Percentiles rank a stretch among this genome's conserved stretches.
Evolutionary conservation across 495 filamentous ascomycete genomes (phyloP).

Genomic region (Aspergillus carlsbadensis): DNA sequence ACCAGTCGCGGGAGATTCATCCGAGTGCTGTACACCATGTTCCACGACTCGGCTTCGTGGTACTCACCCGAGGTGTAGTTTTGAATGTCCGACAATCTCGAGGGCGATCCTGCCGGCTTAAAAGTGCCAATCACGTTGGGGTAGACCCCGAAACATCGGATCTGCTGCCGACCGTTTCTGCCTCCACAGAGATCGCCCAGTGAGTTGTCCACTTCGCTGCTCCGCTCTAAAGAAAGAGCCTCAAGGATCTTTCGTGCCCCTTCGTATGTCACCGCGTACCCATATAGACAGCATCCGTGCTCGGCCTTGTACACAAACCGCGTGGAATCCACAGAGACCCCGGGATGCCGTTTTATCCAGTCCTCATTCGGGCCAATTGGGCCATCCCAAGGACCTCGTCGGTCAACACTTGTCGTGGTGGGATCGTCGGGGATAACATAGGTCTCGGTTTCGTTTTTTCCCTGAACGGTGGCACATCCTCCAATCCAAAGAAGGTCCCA

Average conservation of each 20-base stretch:
- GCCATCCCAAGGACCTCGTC: conserved; percentile 19
- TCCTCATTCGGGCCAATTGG: conserved; percentile 20
- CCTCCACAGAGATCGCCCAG: conserved; percentile 30
- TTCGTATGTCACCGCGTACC: conserved; percentile 53
- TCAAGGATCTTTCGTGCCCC: conserved; percentile 54
- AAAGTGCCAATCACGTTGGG: conserved; percentile 31
- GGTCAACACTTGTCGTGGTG: conserved; percentile 20
- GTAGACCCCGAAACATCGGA: conserved; percentile 30
- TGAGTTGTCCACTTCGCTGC: conserved; percentile 25
- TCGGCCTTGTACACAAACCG: conserved; percentile 30
- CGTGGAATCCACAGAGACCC: conserved; percentile 28
- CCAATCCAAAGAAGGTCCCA: conserved; percentile 61
- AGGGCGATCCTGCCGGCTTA: conserved; percentile 18
- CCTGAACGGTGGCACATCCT: conserved; percentile 40
- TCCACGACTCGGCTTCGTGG: conserved; percentile 22
- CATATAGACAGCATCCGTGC: conserved; percentile 28
- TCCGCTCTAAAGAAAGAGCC: conserved; percentile 28
- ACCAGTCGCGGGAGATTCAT: conserved; percentile 29
- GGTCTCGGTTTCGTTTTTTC: conserved; percentile 22
- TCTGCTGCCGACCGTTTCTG: conserved; percentile 15
- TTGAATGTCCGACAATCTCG: conserved; percentile 28
- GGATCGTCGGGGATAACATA: conserved; percentile 35
- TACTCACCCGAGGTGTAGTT: conserved; percentile 8
- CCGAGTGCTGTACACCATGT: conserved; percentile 30
- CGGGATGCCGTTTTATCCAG: conserved; percentile 21